phyloP scores from a whole-genome alignment of 495 filamentous ascomycete genomes.

The Bryoglossum gracile region DNA sequence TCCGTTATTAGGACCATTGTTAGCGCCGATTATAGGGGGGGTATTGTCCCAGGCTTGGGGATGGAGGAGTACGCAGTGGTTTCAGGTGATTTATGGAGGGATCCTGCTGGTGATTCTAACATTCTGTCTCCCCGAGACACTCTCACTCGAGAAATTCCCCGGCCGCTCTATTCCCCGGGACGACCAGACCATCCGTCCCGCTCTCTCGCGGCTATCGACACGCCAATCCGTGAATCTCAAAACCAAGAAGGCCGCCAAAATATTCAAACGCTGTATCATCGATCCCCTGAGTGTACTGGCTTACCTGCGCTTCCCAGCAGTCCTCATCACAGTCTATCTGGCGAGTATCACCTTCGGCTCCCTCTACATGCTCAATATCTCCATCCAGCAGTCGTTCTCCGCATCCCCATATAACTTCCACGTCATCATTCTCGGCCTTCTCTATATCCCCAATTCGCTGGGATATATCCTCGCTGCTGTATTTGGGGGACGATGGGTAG shows the following conservation, averaged over 20 bases:
- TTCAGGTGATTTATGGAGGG: conserved; percentile 70
- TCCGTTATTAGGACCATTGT: conserved; percentile 74
- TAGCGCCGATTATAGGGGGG: conserved; percentile 85
- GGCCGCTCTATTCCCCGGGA: conserved; percentile 3
- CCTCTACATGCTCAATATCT: conserved; percentile 84
- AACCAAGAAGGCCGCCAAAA: conserved; percentile 44
- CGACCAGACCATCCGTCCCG: conserved; percentile 21
- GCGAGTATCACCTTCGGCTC: conserved; percentile 74
- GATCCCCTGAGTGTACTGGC: conserved; percentile 74
- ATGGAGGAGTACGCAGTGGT: conserved; percentile 88
- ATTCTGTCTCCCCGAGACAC: conserved; percentile 66
- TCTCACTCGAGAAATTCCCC: conserved; percentile 27
- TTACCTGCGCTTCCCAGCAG: conserved; percentile 75
- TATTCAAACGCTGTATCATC: conserved; percentile 60
- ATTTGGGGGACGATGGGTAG: conserved; percentile 80
- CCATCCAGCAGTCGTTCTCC: conserved; percentile 70
- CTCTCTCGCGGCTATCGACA: conserved; percentile 54
- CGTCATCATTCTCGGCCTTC: conserved; percentile 65
- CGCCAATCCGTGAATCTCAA: conserved; percentile 50
- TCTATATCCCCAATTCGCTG: conserved; percentile 74
- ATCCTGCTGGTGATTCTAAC: conserved; percentile 53
- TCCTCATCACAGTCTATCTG: conserved; percentile 73
- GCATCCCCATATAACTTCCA: conserved; percentile 65
- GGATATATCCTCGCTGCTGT: conserved; percentile 71
- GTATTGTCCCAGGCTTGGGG: conserved; percentile 60